Evolutionary conservation across 2,329 filamentous ascomycete genomes (phyloP).

Genomic region (Xylaria sp.): DNA sequence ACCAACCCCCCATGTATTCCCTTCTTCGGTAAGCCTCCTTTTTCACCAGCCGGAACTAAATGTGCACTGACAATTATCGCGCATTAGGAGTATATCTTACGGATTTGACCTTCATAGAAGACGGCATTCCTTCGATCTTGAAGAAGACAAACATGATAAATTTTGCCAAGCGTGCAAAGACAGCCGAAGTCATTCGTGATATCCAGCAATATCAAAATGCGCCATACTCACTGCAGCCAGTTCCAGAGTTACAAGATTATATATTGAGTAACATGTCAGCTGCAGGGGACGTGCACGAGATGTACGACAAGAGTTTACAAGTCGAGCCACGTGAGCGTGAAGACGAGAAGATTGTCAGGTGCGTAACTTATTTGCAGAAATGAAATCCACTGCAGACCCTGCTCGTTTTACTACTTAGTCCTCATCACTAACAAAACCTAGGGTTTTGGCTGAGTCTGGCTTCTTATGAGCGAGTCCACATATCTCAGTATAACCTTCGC

Average conservation of each 20-base stretch:
- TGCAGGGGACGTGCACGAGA: conserved; percentile 96
- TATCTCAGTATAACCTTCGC: conserved; percentile 11
- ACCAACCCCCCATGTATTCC: conserved; percentile 97
- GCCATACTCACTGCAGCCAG: conserved; percentile 90
- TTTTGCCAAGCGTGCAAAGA: conserved; percentile 98
- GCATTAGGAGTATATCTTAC: conserved; percentile 88
- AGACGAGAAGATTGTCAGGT: conserved; percentile 99
- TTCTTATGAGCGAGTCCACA: conserved; percentile 61
- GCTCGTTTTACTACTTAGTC: conserved; percentile 18
- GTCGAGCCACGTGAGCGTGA: conserved; percentile 96
- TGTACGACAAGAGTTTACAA: conserved; percentile 96
- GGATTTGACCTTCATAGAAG: conserved; percentile 97
- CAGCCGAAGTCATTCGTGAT: conserved; percentile 96
- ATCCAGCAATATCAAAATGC: conserved; percentile 99
- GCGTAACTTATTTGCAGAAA: conserved; percentile 53
- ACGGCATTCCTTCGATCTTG: conserved; percentile 94
- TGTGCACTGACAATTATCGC: conserved; percentile 23
- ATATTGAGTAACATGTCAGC: conserved; percentile 96
- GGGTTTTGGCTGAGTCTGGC: conserved; percentile 70
- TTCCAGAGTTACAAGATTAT: conserved; percentile 94
- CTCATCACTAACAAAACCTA: conserved; percentile 49
- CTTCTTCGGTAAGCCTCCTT: conserved; percentile 80
- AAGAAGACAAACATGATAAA: conserved; percentile 98
- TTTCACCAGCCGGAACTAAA: not conserved
- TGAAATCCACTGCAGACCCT: conserved; percentile 14